A percentile compares a stretch with the other conserved stretches of the same genome.
phyloP scores from a whole-genome alignment of 768 basidiomycete genomes.

The Scleroderma citrinum region DNA sequence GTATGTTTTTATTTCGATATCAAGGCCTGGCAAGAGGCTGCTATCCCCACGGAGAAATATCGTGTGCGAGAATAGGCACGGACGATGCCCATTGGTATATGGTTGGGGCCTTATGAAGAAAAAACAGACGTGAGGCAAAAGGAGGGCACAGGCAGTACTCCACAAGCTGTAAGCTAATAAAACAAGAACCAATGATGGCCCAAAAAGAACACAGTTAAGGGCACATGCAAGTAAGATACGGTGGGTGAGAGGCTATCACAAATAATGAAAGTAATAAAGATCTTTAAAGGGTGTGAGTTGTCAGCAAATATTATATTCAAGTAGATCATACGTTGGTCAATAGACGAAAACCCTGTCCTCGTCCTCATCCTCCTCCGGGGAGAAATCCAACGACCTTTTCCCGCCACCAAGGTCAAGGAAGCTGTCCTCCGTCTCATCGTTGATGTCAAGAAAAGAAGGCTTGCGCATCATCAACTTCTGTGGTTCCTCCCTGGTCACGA shows the following conservation, averaged over 20 bases:
- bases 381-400: constrained; percentile 35
- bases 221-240: not conserved
- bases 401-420: constrained; percentile 37
- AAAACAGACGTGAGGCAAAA: too few species aligned
- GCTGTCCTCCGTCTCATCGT: constrained; percentile 34
- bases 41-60: too few species aligned
- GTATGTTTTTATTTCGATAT: constrained; percentile 13
- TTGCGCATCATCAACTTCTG: constrained; percentile 56
- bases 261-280: constrained; percentile 15
- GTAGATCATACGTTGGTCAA: not conserved
- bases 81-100: not conserved
- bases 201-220: constrained; percentile 3
- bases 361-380: constrained; percentile 32
- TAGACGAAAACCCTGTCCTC: constrained; percentile 21
- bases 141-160: too few species aligned
- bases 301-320: not conserved
- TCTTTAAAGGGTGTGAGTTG: constrained; percentile 1
- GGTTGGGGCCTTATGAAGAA: too few species aligned
- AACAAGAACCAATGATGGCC: constrained; percentile 9
- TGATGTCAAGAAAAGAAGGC: constrained; percentile 67
- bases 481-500: constrained; percentile 31
- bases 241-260: not conserved
- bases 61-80: too few species aligned
- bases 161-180: constrained; percentile 9
- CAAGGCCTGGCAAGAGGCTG: too few species aligned